Evolutionary conservation across 805 yeast genomes (phyloP).

Genomic region (Candida awuae): DNA sequence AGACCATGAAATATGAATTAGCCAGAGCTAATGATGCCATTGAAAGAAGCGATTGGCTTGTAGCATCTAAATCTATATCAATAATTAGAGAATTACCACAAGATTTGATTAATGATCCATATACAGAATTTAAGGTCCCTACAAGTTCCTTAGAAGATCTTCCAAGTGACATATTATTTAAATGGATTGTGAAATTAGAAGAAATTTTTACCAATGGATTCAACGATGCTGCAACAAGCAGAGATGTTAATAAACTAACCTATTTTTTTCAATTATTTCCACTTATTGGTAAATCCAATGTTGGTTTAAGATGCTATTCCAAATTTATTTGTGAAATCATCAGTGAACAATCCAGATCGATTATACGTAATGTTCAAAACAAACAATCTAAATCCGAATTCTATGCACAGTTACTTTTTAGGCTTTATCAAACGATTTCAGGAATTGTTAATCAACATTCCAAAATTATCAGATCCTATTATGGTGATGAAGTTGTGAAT

Average conservation of each 20-base stretch:
- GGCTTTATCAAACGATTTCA: constrained; percentile 76
- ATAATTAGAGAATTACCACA: constrained; percentile 47
- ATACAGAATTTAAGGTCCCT: constrained; percentile 78
- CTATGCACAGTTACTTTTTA: constrained; percentile 53
- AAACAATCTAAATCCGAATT: constrained; percentile 37
- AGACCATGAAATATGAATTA: constrained; percentile 57
- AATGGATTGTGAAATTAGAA: constrained; percentile 55
- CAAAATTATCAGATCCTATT: constrained; percentile 63
- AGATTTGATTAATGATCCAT: constrained; percentile 49
- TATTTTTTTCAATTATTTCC: constrained; percentile 84
- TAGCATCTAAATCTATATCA: constrained; percentile 66
- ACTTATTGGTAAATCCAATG: constrained; percentile 58
- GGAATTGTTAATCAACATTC: constrained; percentile 81
- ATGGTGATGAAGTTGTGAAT: constrained; percentile 57
- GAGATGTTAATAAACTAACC: constrained; percentile 64
- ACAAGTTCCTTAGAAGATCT: constrained; percentile 76
- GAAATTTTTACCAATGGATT: constrained; percentile 54
- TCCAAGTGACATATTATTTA: constrained; percentile 49
- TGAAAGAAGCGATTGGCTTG: constrained; percentile 58
- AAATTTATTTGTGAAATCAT: constrained; percentile 80
- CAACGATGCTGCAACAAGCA: constrained; percentile 55
- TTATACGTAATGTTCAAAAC: constrained; percentile 42
- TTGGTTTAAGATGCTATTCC: constrained; percentile 77
- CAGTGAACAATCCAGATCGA: constrained; percentile 64
- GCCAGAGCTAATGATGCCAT: constrained; percentile 62